phyloP scores from a whole-genome alignment of 345 rosid species.

The Psidium guajava region DNA sequence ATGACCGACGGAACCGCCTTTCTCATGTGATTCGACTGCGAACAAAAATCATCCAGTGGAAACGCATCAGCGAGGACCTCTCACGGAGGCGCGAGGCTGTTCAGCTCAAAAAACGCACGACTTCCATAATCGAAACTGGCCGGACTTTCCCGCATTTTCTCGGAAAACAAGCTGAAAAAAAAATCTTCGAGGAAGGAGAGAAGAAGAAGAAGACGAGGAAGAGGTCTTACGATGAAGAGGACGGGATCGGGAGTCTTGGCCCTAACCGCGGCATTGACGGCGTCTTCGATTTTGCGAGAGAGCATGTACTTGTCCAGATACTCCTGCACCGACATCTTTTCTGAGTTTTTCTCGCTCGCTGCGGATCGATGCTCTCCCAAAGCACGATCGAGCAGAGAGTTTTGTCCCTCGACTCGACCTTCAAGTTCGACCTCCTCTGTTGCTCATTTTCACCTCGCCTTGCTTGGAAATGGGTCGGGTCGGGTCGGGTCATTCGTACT shows the following conservation, averaged over 20 bases:
- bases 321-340: slow-evolving; percentile 84
- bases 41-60: not conserved
- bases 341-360: not conserved
- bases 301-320: slow-evolving; percentile 84
- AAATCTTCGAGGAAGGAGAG: not conserved
- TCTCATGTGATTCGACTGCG: slow-evolving; percentile 91
- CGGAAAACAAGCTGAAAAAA: not conserved
- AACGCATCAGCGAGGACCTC: not conserved
- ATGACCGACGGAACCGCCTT: slow-evolving; percentile 78
- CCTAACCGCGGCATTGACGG: slow-evolving; percentile 97
- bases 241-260: slow-evolving; percentile 92
- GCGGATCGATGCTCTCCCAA: not conserved
- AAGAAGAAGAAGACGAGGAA: not conserved
- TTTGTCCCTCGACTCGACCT: not conserved
- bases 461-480: not conserved
- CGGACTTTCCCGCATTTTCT: not conserved
- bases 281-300: slow-evolving; percentile 94
- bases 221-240: slow-evolving; percentile 65
- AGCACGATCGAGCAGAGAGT: not conserved
- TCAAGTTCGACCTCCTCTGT: not conserved
- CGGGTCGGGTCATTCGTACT: not conserved
- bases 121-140: not conserved
- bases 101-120: not conserved
- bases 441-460: not conserved
- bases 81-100: not conserved